These are phyloP conservation scores for Rhodomyrtus psidioides DNA, from an alignment of 441 rosid species.

Conservation along the genomic window DNA sequence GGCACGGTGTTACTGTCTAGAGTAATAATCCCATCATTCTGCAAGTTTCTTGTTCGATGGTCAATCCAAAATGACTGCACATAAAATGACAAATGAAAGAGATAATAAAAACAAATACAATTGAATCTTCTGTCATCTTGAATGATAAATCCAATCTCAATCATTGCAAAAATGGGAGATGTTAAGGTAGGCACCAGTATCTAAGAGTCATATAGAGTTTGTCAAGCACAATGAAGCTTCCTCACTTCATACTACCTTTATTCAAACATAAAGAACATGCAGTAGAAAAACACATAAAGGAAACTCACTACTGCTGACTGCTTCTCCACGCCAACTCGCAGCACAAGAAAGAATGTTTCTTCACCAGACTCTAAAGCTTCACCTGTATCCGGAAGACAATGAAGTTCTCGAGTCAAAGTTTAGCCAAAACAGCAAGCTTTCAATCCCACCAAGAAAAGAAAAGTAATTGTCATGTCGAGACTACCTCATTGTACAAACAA, in stretches of 20 bases:
- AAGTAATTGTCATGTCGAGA: not conserved
- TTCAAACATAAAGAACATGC: not conserved
- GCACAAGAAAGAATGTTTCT: constrained; percentile 76
- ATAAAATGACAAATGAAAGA: constrained; percentile 8
- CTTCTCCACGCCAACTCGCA: constrained; percentile 54
- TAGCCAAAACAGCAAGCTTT: not conserved
- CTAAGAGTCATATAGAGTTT: not conserved
- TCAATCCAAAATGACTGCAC: constrained; percentile 88
- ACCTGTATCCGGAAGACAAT: constrained; percentile 45
- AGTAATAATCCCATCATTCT: constrained; percentile 25
- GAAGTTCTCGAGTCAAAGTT: not conserved
- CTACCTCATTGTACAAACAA: not conserved
- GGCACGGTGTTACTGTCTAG: constrained; percentile 56
- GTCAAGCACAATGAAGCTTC: not conserved
- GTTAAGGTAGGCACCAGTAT: not conserved
- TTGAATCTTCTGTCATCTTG: not conserved
- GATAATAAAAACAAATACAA: not conserved
- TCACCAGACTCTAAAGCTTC: constrained; percentile 74
- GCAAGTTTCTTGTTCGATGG: constrained; percentile 40
- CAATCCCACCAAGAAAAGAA: not conserved
- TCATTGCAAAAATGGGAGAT: too few species aligned
- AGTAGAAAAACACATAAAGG: not conserved
- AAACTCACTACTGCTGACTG: constrained; percentile 68
- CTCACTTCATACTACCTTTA: not conserved
- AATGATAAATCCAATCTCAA: not conserved